Evolutionary conservation across 2,329 filamentous ascomycete genomes (phyloP), one percentile per base, ranked within the genome.

Genomic region (Neofusicoccum ribis): DNA sequence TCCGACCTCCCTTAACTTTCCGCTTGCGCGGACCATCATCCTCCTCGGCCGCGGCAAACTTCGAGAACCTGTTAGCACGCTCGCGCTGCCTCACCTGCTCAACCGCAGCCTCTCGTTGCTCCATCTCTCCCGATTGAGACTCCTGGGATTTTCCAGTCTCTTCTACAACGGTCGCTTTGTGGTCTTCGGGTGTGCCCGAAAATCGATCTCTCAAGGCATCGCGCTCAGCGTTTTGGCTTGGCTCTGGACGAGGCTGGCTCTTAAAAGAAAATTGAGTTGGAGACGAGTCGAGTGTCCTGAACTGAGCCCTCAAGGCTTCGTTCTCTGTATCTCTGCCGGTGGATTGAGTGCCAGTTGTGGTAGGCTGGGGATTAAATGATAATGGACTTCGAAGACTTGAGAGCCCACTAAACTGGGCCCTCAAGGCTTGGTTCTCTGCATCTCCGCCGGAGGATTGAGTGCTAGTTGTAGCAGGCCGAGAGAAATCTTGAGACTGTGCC

Each of bases 21-120:
- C n/a, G 68, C 68, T 27, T 56, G 3, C 61, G 61, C 65, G 63
- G 75, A 68, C 44, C 76, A 71, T 58, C 73, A 27, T 64, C 66
- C 17, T 69, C 66, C 14, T 65, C 65, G 7, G 39, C 43, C 4
- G 72, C 70, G 2, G 73, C 69, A 14, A 64, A 64, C 27, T 34
- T 64, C 7, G 41, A 58, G 17, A 47, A 64, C 14, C 52, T 64
- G 5, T 41, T 12, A n/a, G 50, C 11, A 20, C 44, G 39, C n/a
- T 64, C 50, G 3, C 34, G 62, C 17, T 58, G 49, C 36, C 14
- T 31, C n/a, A 23, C 15, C 27, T 51, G 47, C 37, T 41, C 31
- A 2, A 6, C n/a, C 9, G 41, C 11, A 11, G 27, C 2, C 6
- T 20, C 3, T n/a, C 11, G 7, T 9, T 50, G 39, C 15, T n/a